These are phyloP conservation scores for Tulasnella calospora DNA, from an alignment of 768 basidiomycete genomes.

Conservation along the genomic window DNA sequence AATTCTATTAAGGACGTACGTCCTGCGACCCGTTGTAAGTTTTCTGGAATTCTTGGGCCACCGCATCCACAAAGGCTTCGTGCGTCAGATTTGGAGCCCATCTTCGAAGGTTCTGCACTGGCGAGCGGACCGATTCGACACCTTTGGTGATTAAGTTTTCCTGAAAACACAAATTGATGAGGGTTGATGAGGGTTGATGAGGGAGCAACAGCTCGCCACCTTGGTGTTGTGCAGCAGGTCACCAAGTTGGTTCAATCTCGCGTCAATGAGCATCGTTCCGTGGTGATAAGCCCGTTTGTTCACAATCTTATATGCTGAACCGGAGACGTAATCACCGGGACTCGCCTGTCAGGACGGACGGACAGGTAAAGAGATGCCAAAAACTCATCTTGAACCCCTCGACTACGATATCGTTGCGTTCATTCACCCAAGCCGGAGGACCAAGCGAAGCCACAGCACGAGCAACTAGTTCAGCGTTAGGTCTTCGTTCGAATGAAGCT, in stretches of 20 bases:
- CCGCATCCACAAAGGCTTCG: constrained; percentile 61
- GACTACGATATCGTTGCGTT: constrained; percentile 87
- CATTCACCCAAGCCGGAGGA: constrained; percentile 70
- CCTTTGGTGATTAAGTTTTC: constrained; percentile 77
- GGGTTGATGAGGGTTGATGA: background rate
- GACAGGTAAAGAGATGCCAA: constrained; percentile 8
- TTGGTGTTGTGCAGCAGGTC: constrained; percentile 63
- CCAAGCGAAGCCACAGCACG: constrained; percentile 72
- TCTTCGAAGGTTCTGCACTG: constrained; percentile 75
- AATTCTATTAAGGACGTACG: constrained; percentile 16
- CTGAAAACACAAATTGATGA: constrained; percentile 39
- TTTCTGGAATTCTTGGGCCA: constrained; percentile 60
- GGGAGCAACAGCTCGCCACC: constrained; percentile 41
- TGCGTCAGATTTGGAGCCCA: constrained; percentile 54
- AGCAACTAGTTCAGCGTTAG: constrained; percentile 71
- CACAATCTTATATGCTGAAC: constrained; percentile 95
- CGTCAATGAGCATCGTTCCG: constrained; percentile 95
- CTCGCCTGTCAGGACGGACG: constrained; percentile 5
- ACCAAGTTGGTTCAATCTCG: constrained; percentile 64
- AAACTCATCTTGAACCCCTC: constrained; percentile 80
- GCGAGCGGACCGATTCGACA: constrained; percentile 86
- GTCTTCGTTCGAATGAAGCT: constrained; percentile 67
- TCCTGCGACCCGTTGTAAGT: constrained; percentile 42
- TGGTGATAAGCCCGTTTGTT: constrained; percentile 92
- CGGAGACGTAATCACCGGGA: constrained; percentile 65